Evolutionary conservation across 495 filamentous ascomycete genomes (phyloP), one percentile per base, ranked within the genome.

Genomic region (Ramalina intermedia): DNA sequence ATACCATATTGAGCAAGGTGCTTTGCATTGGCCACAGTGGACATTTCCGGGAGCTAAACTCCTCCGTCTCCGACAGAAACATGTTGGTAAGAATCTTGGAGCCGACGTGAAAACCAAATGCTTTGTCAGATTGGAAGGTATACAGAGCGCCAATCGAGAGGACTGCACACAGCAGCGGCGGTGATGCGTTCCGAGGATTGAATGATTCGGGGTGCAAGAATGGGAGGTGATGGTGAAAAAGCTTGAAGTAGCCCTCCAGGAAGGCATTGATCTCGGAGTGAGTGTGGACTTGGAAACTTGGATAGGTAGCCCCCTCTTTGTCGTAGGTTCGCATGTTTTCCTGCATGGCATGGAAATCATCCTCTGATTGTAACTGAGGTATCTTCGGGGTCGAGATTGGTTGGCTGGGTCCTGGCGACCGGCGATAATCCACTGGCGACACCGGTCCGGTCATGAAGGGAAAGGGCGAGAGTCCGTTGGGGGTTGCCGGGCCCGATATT

Each of bases 21-120:
- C 85, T 85, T 62, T 96, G 91, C 84, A 96, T 96, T 36, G 87
- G 86, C 88, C 90, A 96, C 26, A 98, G 68, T 6, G 91, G 91
- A 60, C 91, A 98, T 63, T 95, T 96, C 47, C 88, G 78, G n/a
- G 91, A 96, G 72, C 87, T 93, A 66, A 96, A 96, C 66, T 93
- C 95, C 61, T 95, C 89, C 68, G 94, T 93, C 68, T 94, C 90
- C 66, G 94, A 89, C 55, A 98, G 64, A 65, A 96, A 96, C 63
- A 96, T 88, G 65, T 87, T 94, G 58, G 95, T 87, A 27, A 98
- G 72, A 41, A 95, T 82, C 69, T 96, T 96, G 37, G 93, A 94
- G 8, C 90, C 93, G 49, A 95, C 90, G 67, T 98, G 91, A n/a
- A 94, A 79, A 71, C 90, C 83, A 62, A 94, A 85, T 35, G 93